Percentiles rank a stretch among this genome's conserved stretches.
These are phyloP conservation scores for Podaxis sp. DNA, from an alignment of 768 basidiomycete genomes.

Conservation along the genomic window DNA sequence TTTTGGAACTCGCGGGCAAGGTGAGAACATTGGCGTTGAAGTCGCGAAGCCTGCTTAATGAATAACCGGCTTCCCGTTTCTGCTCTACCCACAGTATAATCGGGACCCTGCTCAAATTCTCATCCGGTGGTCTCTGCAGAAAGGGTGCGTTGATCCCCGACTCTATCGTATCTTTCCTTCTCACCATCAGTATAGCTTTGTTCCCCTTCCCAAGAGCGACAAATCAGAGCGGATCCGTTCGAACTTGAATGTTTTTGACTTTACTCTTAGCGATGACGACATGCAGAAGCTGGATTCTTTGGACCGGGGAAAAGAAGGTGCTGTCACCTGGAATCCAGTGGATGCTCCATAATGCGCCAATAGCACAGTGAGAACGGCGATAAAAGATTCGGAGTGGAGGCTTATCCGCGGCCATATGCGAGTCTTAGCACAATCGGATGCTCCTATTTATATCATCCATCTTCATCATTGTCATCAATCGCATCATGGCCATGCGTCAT, in stretches of 20 bases:
- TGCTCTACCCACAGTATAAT: conserved; percentile 39
- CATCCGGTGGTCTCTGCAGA: conserved; percentile 88
- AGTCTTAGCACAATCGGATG: not conserved
- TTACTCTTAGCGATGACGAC: conserved; percentile 63
- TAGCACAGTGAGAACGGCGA: not conserved
- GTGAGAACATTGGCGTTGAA: conserved; percentile 32
- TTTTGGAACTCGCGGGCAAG: conserved; percentile 58
- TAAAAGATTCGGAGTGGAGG: not conserved
- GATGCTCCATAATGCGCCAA: conserved; percentile 35
- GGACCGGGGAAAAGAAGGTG: conserved; percentile 69
- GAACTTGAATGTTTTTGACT: conserved; percentile 75
- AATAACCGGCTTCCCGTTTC: not conserved
- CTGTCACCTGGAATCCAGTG: conserved; percentile 82
- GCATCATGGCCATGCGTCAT: not conserved
- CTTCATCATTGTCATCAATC: not conserved
- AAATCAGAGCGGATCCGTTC: conserved; percentile 65
- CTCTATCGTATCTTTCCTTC: not conserved
- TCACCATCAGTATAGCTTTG: conserved; percentile 38
- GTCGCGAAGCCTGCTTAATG: not conserved
- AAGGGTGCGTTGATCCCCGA: conserved; percentile 47
- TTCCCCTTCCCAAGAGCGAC: conserved; percentile 79
- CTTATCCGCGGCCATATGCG: not conserved
- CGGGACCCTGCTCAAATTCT: conserved; percentile 78
- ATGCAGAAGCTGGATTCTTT: conserved; percentile 65
- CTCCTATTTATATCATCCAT: not conserved